Base-by-base conservation (phyloP, 2,329 filamentous ascomycete genomes). In the Arthrinium puccinioides region DNA sequence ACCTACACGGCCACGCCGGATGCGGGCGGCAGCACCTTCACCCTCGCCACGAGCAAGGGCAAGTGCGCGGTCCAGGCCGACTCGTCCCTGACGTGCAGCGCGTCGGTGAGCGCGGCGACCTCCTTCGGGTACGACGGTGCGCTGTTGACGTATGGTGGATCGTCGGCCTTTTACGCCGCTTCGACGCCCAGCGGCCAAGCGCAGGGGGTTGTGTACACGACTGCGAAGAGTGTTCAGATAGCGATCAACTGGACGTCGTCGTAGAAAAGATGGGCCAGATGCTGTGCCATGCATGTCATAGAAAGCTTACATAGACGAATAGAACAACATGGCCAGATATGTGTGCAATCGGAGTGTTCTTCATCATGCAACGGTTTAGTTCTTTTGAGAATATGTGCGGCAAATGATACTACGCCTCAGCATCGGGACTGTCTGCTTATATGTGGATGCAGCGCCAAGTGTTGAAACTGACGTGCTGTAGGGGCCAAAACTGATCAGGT, bases 31-130 rank as follows among this genome's bases (percentile, higher is more conserved):
- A 18, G 11, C 1, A 21, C 33, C 33, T 36, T 36, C 25, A 36
- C 33, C 23, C 33, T 36, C 16, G 28, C 8, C 24, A 28, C 23
- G 23, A 36, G 33, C 33, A 36, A 36, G 33, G 33, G 33, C 24
- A 36, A 36, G 33, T 36, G 33, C 33, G 33, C 33, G 11, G 18
- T 36, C 15, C 18, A 36, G 24, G 31, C 16, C 18, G 24, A 36
- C 24, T 19, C 23, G 11, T 19, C 33, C 24, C 18, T 36, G 18
- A 28, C 24, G 13, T 36, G 33, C 24, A 24, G 33, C 9, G n/a
- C 33, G 13, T 23, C 23, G 23, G 33, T 36, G 21, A 15, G 23
- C 13, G 13, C 14, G 13, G 24, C 33, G 13, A 27, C 23, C 18
- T 14, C 33, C 2, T 36, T 36, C 23, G 33, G 33, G 16, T 36